A percentile compares a stretch with the other conserved stretches of the same genome.
These are phyloP conservation scores for Pseudogymnoascus sp. DNA, from an alignment of 2,329 filamentous ascomycete genomes.

Conservation along the genomic window DNA sequence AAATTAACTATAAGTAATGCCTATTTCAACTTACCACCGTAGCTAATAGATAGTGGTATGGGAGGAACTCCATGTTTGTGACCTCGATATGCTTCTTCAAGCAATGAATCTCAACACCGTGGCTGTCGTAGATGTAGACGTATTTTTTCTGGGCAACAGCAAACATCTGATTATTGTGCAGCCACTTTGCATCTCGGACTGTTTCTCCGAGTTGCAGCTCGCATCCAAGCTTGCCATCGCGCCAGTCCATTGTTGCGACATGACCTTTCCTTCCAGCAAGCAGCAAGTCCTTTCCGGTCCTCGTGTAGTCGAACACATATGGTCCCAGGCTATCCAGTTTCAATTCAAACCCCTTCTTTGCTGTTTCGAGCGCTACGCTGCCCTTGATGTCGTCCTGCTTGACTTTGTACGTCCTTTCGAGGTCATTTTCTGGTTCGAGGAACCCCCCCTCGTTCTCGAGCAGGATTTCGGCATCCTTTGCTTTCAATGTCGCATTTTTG, in stretches of 20 bases:
- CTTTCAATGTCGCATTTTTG: conserved; percentile 70
- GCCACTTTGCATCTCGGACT: conserved; percentile 79
- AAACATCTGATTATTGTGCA: conserved; percentile 92
- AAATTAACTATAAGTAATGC: background rate
- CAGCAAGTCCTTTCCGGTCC: conserved; percentile 79
- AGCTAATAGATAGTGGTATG: conserved; percentile 89
- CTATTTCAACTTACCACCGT: conserved; percentile 57
- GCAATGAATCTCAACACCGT: conserved; percentile 88
- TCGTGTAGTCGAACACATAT: conserved; percentile 81
- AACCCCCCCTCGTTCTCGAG: conserved; percentile 82
- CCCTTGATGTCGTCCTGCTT: conserved; percentile 77
- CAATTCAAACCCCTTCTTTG: conserved; percentile 88
- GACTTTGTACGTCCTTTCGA: conserved; percentile 89
- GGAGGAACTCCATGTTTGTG: conserved; percentile 88
- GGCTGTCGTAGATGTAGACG: conserved; percentile 90
- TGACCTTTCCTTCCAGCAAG: conserved; percentile 88
- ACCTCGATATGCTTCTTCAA: conserved; percentile 86
- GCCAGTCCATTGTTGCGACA: conserved; percentile 94
- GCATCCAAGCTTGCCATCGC: conserved; percentile 81
- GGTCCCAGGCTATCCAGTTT: conserved; percentile 77
- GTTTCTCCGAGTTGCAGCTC: conserved; percentile 90
- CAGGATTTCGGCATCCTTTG: conserved; percentile 92
- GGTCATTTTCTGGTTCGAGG: conserved; percentile 76
- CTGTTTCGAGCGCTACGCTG: conserved; percentile 72
- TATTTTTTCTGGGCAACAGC: conserved; percentile 95